phyloP scores from a whole-genome alignment of 2,329 filamentous ascomycete genomes.

The Incumbomyces delicatus region DNA sequence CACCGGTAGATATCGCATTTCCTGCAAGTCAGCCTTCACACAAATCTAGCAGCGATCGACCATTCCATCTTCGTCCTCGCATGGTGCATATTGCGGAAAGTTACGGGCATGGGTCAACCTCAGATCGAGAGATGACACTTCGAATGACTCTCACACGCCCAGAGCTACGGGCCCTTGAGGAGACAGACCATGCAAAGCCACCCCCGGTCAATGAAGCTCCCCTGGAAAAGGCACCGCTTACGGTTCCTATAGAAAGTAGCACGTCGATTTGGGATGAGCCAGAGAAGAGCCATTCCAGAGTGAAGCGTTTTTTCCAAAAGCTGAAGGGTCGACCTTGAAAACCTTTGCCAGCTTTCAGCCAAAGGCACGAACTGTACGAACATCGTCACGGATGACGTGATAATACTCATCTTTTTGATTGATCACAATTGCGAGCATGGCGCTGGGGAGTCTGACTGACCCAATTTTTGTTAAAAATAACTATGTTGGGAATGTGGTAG shows the following conservation, averaged over 20 bases:
- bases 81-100: slow-evolving; percentile 22
- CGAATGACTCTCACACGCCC: slow-evolving; percentile 90
- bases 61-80: slow-evolving; percentile 6
- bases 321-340: slow-evolving; percentile 22
- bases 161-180: slow-evolving; percentile 58
- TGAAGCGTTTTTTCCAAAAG: slow-evolving; percentile 37
- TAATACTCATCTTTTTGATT: neutral
- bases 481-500: neutral
- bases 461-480: neutral
- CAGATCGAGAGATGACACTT: slow-evolving; percentile 81
- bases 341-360: neutral
- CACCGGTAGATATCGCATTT: slow-evolving; percentile 20
- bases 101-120: slow-evolving; percentile 43
- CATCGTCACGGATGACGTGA: too few relatives aligned
- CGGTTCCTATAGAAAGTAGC: slow-evolving; percentile 32
- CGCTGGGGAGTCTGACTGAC: slow-evolving; percentile 6
- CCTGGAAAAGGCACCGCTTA: slow-evolving; percentile 45
- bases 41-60: slow-evolving; percentile 14
- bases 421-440: neutral
- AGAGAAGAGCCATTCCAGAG: slow-evolving; percentile 27
- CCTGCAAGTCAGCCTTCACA: slow-evolving; percentile 12
- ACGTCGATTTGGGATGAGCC: slow-evolving; percentile 35
- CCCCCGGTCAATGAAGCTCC: slow-evolving; percentile 52
- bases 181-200: slow-evolving; percentile 62
- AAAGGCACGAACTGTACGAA: neutral